These are phyloP conservation scores for Irpex sp. DNA, from an alignment of 1,284 basidiomycete genomes.

Conservation along the genomic window DNA sequence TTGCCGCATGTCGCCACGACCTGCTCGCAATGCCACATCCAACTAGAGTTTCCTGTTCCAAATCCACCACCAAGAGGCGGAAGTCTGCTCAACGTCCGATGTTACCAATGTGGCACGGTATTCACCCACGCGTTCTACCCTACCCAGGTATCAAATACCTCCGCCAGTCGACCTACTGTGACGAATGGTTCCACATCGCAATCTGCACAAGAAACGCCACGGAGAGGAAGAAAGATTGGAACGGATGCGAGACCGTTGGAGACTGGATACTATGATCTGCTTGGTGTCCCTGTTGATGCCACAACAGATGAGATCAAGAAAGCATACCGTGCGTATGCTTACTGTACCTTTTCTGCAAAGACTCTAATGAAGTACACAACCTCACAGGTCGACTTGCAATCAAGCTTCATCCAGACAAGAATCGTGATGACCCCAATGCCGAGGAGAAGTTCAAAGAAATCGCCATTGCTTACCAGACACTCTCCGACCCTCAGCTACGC, in stretches of 20 bases:
- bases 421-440: conserved; percentile 87
- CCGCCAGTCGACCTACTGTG: conserved; percentile 4
- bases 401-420: conserved; percentile 90
- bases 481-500: conserved; percentile 81
- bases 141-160: conserved; percentile 40
- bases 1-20: conserved; percentile 58
- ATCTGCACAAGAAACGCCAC: conserved; percentile 15
- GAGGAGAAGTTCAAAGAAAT: conserved; percentile 90
- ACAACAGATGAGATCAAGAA: conserved; percentile 90
- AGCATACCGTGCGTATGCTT: conserved; percentile 69
- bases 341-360: background rate
- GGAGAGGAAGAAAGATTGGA: conserved; percentile 67
- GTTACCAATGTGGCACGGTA: conserved; percentile 56
- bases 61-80: conserved; percentile 57
- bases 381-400: conserved; percentile 81
- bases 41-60: conserved; percentile 74
- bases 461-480: conserved; percentile 82
- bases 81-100: conserved; percentile 64
- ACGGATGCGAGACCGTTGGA: conserved; percentile 88
- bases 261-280: conserved; percentile 83
- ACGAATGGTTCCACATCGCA: conserved; percentile 19
- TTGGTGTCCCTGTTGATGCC: conserved; percentile 72
- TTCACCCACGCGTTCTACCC: conserved; percentile 62
- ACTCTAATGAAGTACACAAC: background rate
- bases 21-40: conserved; percentile 56